Percentiles rank a stretch among this genome's conserved stretches.
Conservation (phyloP, 371 early-diverging fungal genomes). For the Saksenaea vasiformis region DNA sequence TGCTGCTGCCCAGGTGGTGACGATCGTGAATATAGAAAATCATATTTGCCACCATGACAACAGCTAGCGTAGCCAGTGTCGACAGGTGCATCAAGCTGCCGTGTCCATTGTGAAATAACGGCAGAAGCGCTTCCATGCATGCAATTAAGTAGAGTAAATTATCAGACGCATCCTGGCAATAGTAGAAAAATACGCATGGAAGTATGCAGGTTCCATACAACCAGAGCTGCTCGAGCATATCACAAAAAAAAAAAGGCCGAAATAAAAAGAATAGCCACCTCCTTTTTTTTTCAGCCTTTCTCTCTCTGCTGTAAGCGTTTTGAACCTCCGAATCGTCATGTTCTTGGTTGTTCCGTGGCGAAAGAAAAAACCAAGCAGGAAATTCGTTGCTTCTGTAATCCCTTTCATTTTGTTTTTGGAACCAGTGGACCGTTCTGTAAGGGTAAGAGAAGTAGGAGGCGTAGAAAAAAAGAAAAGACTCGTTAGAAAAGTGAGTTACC, state of each 20-base stretch:
- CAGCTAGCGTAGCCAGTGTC: slow-evolving; percentile 16
- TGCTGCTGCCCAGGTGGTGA: slow-evolving; percentile 8
- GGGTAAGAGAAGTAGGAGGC: too few species aligned
- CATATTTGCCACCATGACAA: slow-evolving; percentile 29
- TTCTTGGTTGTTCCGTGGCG: too few species aligned
- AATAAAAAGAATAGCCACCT: neutral
- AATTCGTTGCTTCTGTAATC: too few species aligned
- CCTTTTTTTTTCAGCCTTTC: neutral
- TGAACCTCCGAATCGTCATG: too few species aligned
- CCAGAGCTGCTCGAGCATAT: neutral
- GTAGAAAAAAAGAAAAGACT: neutral
- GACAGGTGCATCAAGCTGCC: slow-evolving; percentile 14
- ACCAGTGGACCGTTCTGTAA: too few species aligned
- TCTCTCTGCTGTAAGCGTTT: too few species aligned
- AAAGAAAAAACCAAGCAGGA: too few species aligned
- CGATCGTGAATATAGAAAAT: slow-evolving; percentile 21
- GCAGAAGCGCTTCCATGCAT: neutral
- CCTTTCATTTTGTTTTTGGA: too few species aligned
- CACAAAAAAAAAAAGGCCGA: neutral
- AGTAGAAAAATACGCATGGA: neutral
- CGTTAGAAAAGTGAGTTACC: neutral
- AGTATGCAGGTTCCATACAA: neutral
- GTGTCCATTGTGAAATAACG: slow-evolving; percentile 1
- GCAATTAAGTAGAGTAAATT: neutral
- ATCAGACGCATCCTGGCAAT: neutral